Evolutionary conservation across 108 stramenopile species (phyloP).

Genomic region (Nannochloropsis oceanica): DNA sequence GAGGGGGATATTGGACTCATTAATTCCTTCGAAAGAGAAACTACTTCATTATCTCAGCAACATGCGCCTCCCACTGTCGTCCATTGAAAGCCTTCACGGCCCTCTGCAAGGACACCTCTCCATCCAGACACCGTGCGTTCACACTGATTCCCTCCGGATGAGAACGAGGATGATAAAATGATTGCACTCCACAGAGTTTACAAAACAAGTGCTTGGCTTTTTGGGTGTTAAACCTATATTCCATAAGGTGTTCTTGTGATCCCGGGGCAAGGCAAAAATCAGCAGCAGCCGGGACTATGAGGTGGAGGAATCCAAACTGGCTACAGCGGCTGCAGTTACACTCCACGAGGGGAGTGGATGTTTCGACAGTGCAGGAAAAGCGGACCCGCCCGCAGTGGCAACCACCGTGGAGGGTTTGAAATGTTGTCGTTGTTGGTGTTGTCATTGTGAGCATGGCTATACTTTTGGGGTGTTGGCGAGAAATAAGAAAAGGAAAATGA

Average conservation of each 20-base stretch:
- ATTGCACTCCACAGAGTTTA: neutral
- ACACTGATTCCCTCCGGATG: neutral
- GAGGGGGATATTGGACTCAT: too few species aligned
- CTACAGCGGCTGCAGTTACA: neutral
- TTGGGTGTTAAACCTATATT: neutral
- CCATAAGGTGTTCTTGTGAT: neutral
- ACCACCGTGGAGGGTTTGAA: neutral
- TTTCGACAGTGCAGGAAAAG: neutral
- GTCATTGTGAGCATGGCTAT: neutral
- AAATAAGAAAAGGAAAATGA: neutral
- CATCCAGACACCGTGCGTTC: neutral
- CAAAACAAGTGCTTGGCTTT: neutral
- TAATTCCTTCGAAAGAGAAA: neutral
- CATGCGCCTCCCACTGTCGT: neutral
- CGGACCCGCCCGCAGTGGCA: neutral
- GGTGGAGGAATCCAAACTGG: neutral
- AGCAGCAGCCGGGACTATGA: neutral
- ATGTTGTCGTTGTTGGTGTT: neutral
- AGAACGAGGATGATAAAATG: neutral
- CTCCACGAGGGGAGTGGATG: neutral
- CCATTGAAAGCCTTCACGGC: neutral
- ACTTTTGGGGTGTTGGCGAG: neutral
- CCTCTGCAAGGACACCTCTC: neutral
- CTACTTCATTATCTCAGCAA: neutral
- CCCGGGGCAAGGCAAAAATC: neutral